A percentile compares a stretch with the other conserved stretches of the same genome.
Evolutionary conservation across 2,329 filamentous ascomycete genomes (phyloP).

Genomic region (Colletotrichum sojae): DNA sequence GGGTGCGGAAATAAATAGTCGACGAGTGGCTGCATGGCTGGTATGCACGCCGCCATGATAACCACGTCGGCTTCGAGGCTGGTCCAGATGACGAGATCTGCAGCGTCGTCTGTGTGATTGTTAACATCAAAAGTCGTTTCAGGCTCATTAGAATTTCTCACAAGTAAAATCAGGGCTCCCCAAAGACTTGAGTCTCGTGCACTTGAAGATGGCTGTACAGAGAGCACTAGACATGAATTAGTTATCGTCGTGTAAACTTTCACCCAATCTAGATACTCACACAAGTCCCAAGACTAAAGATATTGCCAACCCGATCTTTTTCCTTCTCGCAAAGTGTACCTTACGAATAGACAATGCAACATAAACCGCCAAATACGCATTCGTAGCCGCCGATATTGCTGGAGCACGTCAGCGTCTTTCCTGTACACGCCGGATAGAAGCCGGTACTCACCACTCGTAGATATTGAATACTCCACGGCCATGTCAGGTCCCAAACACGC

Average conservation of each 20-base stretch:
- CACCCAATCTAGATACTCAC: not conserved
- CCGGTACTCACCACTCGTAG: conserved; percentile 53
- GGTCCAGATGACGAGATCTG: conserved; percentile 32
- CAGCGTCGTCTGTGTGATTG: conserved; percentile 9
- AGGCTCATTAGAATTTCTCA: conserved; percentile 31
- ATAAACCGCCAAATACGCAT: conserved; percentile 60
- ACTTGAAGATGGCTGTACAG: conserved; percentile 49
- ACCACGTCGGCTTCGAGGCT: conserved; percentile 51
- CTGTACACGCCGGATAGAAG: fast-evolving
- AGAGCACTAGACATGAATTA: conserved; percentile 40
- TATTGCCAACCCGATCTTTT: conserved; percentile 55
- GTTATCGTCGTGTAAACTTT: not conserved
- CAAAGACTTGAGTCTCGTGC: conserved; percentile 52
- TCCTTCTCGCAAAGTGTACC: conserved; percentile 54
- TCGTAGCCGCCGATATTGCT: conserved; percentile 35
- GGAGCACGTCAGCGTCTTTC: not conserved
- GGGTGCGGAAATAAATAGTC: conserved; percentile 19
- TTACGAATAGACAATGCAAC: conserved; percentile 54
- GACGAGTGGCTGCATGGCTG: conserved; percentile 49
- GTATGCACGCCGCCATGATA: conserved; percentile 53
- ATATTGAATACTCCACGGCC: conserved; percentile 57
- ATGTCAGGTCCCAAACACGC: conserved; percentile 52
- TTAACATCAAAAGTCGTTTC: not conserved
- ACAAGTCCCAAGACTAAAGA: conserved; percentile 52
- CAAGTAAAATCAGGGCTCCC: conserved; percentile 45